phyloP scores from a whole-genome alignment of 1,139 yeast genomes.

The Taphrina wiesneri region DNA sequence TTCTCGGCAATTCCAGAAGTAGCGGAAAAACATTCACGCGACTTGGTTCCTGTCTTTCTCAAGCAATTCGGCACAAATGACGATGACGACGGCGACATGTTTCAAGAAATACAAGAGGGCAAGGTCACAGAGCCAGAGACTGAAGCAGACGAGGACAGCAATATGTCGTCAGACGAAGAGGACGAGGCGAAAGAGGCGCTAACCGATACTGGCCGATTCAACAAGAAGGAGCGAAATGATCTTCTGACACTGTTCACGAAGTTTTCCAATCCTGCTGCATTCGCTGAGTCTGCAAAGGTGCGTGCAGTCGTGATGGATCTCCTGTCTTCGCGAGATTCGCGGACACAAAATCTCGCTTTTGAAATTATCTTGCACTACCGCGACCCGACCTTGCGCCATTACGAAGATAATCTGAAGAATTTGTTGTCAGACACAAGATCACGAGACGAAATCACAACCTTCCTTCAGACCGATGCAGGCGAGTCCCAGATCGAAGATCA shows the following conservation, averaged over 20 bases:
- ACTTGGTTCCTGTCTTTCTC: slow-evolving; percentile 60
- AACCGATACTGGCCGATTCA: slow-evolving; percentile 2
- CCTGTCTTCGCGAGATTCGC: slow-evolving; percentile 62
- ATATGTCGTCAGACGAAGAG: not conserved
- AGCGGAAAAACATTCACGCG: slow-evolving; percentile 63
- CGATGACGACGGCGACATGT: slow-evolving; percentile 43
- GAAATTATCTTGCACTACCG: slow-evolving; percentile 70
- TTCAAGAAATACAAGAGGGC: not conserved
- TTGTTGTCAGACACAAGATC: slow-evolving; percentile 79
- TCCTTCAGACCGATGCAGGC: slow-evolving; percentile 53
- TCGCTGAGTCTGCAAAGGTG: slow-evolving; percentile 57
- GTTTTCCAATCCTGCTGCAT: slow-evolving; percentile 61
- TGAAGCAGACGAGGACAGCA: slow-evolving; percentile 34
- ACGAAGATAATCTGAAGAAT: slow-evolving; percentile 70
- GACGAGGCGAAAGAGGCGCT: not conserved
- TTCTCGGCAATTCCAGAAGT: slow-evolving; percentile 59
- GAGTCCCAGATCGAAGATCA: slow-evolving; percentile 60
- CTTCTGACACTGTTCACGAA: slow-evolving; percentile 63
- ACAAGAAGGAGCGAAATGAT: slow-evolving; percentile 59
- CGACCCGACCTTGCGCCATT: slow-evolving; percentile 60
- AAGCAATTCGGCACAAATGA: slow-evolving; percentile 37
- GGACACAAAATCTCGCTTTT: slow-evolving; percentile 71
- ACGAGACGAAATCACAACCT: slow-evolving; percentile 75
- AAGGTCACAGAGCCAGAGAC: slow-evolving; percentile 43
- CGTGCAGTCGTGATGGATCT: slow-evolving; percentile 57